Base-by-base conservation (phyloP, 495 filamentous ascomycete genomes). In the Penicillium turbatum region DNA sequence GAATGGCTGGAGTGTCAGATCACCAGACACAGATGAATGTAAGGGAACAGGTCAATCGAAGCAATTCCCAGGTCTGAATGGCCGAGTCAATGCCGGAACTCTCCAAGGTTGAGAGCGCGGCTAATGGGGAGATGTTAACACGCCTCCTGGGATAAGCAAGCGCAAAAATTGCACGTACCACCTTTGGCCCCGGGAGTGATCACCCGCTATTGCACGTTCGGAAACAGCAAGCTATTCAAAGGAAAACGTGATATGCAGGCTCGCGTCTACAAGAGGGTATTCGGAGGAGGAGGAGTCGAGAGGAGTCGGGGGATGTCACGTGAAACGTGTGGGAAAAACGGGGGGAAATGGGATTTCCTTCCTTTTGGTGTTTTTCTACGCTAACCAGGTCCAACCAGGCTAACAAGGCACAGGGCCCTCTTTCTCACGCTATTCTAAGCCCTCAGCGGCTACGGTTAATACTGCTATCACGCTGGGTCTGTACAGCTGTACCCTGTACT, bases 101-200 rank as follows among this genome's bases (percentile, higher is more conserved):
- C 51, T 49, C 43, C 7, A 27, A 52, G 26, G 46, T 44, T 30
- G 43, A 45, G 46, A 59, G 56, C 61, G 61, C 57, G 56, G 64
- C 54, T 64, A 56, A 48, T 54, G 59, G 30, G 44, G 54, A 57
- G 4, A 24, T 40, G 57, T 57, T 55, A 67, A 64, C 63, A 68
- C 61, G 59, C 67, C 70, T 73, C 70, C 70, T 75, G 67, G 67
- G 69, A 69, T 70, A 59, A 62, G 61, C 59, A 62, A 58, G 53
- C 61, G 57, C 51, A 36, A 51, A 55, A 44, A 39, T 56, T 40
- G 53, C 54, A 64, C 59, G 54, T 65, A 65, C 64, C 62, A 53
- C 59, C 59, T 65, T 61, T 58, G 55, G 53, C 54, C 61, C 58
- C 46, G 30, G 31, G 45, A 56, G 40, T 44, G 37, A 51, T 37